Evolutionary conservation across 352 stramenopile genomes (phyloP).

Genomic region (Blastocystis sp.): DNA sequence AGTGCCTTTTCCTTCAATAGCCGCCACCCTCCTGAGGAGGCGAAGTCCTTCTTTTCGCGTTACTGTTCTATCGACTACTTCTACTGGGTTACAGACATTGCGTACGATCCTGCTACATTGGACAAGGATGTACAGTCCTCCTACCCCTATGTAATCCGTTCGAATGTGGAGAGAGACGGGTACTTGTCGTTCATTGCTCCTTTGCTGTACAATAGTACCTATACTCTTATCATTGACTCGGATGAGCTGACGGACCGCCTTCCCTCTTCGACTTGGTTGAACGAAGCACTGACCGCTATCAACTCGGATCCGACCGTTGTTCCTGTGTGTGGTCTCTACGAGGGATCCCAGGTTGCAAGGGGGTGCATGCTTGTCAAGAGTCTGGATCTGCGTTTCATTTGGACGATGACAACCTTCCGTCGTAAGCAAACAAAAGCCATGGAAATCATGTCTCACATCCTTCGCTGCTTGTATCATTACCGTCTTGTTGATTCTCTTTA

Average conservation of each 20-base stretch:
- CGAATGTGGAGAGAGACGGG: neutral
- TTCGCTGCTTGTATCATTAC: conserved; percentile 1
- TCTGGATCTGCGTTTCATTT: conserved; percentile 21
- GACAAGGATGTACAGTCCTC: neutral
- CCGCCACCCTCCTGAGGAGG: neutral
- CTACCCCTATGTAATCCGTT: neutral
- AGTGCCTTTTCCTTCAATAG: neutral
- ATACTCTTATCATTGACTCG: neutral
- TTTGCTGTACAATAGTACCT: neutral
- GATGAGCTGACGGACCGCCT: neutral
- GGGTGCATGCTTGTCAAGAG: conserved; percentile 23
- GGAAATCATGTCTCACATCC: neutral
- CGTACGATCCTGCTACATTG: neutral
- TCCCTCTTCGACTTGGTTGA: neutral
- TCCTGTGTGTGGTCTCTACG: neutral
- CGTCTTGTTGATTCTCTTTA: neutral
- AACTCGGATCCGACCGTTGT: neutral
- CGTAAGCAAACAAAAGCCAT: neutral
- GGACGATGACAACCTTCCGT: conserved; percentile 32
- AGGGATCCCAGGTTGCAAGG: neutral
- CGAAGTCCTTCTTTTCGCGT: neutral
- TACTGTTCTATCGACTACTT: neutral
- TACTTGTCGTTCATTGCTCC: neutral
- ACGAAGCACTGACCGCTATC: neutral
- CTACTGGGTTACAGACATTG: neutral